Evolutionary conservation across 768 basidiomycete genomes (phyloP), one percentile per base, ranked within the genome.

Genomic region (Rhizopogon vulgaris): DNA sequence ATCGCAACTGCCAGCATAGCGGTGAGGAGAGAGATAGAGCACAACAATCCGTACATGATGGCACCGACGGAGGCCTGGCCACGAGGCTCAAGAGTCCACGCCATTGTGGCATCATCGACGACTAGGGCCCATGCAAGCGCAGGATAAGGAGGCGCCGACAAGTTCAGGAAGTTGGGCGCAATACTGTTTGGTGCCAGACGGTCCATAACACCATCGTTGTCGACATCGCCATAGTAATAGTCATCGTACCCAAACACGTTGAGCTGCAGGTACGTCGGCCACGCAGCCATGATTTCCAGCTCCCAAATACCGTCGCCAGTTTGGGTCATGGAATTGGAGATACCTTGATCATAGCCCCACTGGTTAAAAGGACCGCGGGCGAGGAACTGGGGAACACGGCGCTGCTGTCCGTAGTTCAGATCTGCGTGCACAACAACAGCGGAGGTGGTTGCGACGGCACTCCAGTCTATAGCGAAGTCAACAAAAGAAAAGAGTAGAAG

Each of bases 221-320:
- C 94, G 11, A 80, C 71, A 60, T 96, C 94, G 53, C 94, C 94
- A 59, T 94, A 95, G 73, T 86, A 96, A 72, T 82, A 96, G 60
- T 94, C 83, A 63, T 94, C 92, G 66, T 83, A 94, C 52, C 83
- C 87, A 75, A 84, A 95, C 48, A 95, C 85, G 69, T 95, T 94
- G 51, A 95, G 75, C 67, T 96, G 90, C 28, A 95, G 73, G 59
- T 83, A 92, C 1, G 89, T 85, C 5, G 94, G 94, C 94, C 94
- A 96, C 10, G 78, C 72, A 30, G 89, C 80, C 85, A 92, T 93
- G 63, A 95, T 84, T 67, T 92, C 86, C 42, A 94, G 76, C 56
- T 90, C 83, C 91, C 93, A 95, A 46, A 75, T 73, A 47, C 84
- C 79, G 42, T 90, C 77, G 6, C 71, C 68, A 43, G 77, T 77